phyloP scores from a whole-genome alignment of 441 rosid genomes.

The Bruguiera hainesii region DNA sequence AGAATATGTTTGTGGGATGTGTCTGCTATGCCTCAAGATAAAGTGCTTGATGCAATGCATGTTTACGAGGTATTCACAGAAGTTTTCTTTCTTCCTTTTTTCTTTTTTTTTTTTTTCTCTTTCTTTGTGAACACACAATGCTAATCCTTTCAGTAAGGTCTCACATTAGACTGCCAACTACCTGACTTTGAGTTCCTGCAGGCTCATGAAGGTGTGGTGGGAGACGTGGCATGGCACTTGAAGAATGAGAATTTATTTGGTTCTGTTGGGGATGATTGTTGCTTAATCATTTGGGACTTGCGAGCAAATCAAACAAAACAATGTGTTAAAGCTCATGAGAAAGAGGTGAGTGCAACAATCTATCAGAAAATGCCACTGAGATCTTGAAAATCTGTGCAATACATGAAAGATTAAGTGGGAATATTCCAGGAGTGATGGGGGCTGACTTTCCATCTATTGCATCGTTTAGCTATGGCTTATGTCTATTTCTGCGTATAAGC shows the following conservation, averaged over 20 bases:
- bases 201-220: constrained; percentile 72
- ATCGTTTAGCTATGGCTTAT: too few species aligned
- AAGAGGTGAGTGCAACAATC: constrained; percentile 45
- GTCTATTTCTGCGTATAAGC: too few species aligned
- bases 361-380: not conserved
- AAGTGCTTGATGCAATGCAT: constrained; percentile 54
- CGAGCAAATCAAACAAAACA: constrained; percentile 61
- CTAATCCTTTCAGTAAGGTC: not conserved
- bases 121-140: not conserved
- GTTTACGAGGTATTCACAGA: constrained; percentile 54
- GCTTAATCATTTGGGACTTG: constrained; percentile 71
- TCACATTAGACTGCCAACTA: constrained; percentile 16
- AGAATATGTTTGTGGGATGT: constrained; percentile 84
- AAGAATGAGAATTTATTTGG: constrained; percentile 74
- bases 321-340: constrained; percentile 63
- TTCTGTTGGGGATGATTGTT: constrained; percentile 76
- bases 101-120: not conserved
- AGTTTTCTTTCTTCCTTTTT: constrained; percentile 11
- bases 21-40: constrained; percentile 47
- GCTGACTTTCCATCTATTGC: too few species aligned
- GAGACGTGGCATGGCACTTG: constrained; percentile 84
- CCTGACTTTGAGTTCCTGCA: constrained; percentile 21
- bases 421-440: too few species aligned
- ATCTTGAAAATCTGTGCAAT: too few species aligned
- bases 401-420: too few species aligned